Conservation (phyloP, 2,329 filamentous ascomycete genomes). For the Colletotrichum liaoningense region DNA sequence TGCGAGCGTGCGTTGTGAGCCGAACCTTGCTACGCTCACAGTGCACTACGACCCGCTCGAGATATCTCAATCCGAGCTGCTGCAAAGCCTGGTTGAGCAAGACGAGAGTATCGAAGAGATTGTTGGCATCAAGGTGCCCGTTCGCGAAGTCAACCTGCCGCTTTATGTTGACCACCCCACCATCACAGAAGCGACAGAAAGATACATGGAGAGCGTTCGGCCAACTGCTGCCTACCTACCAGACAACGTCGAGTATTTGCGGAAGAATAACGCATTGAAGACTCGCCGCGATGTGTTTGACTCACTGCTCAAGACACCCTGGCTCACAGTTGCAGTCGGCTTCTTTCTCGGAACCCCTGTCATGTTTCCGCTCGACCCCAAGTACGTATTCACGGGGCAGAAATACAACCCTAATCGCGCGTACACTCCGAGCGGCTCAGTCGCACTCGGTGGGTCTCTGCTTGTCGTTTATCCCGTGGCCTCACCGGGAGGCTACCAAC, state of each 20-base stretch:
- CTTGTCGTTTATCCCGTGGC: constrained; percentile 51
- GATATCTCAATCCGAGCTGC: constrained; percentile 30
- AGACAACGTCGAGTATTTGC: constrained; percentile 65
- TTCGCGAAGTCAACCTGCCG: constrained; percentile 43
- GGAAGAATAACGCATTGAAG: constrained; percentile 49
- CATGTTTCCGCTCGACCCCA: constrained; percentile 42
- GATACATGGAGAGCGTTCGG: constrained; percentile 70
- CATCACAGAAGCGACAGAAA: constrained; percentile 58
- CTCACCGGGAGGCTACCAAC: constrained; percentile 53
- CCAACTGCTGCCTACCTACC: constrained; percentile 70
- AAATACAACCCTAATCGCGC: constrained; percentile 49
- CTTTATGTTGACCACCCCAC: constrained; percentile 45
- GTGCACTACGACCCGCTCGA: constrained; percentile 37
- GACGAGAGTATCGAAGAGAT: constrained; percentile 33
- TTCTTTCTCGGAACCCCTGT: constrained; percentile 52
- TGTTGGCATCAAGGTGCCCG: constrained; percentile 35
- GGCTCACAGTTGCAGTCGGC: constrained; percentile 45
- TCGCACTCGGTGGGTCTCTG: constrained; percentile 49
- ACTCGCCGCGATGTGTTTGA: constrained; percentile 46
- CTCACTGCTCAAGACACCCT: constrained; percentile 45
- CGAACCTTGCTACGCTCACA: constrained; percentile 37
- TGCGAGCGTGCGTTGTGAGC: constrained; percentile 28
- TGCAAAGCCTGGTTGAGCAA: neutral
- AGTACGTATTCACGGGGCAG: constrained; percentile 38
- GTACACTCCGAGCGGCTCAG: constrained; percentile 49